These are phyloP conservation scores for Aspergillus nidulans DNA, from an alignment of 495 filamentous ascomycete species.

Conservation along the genomic window DNA sequence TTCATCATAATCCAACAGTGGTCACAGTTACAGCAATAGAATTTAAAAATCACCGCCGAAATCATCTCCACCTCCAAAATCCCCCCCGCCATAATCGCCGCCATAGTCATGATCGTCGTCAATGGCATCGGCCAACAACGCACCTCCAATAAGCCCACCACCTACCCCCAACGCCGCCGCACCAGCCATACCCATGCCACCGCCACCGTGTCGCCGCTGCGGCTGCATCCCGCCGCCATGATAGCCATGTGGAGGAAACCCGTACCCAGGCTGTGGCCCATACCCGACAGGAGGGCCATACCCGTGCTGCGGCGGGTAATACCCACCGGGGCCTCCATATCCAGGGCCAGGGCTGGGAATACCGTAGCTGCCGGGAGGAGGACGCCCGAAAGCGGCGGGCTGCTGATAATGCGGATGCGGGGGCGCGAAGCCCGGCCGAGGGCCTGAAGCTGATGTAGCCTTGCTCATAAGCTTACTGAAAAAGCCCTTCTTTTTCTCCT, in stretches of 20 bases:
- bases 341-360: background rate
- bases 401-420: slow-evolving; percentile 34
- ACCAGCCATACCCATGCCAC: slow-evolving; percentile 62
- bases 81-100: slow-evolving; percentile 32
- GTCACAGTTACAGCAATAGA: background rate
- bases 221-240: slow-evolving; percentile 7
- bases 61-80: slow-evolving; percentile 37
- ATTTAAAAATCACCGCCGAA: slow-evolving; percentile 30
- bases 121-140: slow-evolving; percentile 61
- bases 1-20: background rate
- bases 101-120: slow-evolving; percentile 46
- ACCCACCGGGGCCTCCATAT: slow-evolving; percentile 18
- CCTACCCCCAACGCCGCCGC: slow-evolving; percentile 73
- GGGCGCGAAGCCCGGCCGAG: slow-evolving; percentile 1
- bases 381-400: slow-evolving; percentile 20
- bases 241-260: slow-evolving; percentile 36
- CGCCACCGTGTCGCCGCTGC: slow-evolving; percentile 13
- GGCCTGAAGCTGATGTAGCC: background rate
- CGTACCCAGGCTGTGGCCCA: slow-evolving; percentile 26
- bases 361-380: background rate
- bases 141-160: slow-evolving; percentile 69
- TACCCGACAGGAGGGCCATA: slow-evolving; percentile 1
- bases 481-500: slow-evolving; percentile 23
- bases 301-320: slow-evolving; percentile 8
- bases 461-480: slow-evolving; percentile 50